These are phyloP conservation scores for Phytophthora lateralis DNA, from an alignment of 352 stramenopile species.

Conservation along the genomic window DNA sequence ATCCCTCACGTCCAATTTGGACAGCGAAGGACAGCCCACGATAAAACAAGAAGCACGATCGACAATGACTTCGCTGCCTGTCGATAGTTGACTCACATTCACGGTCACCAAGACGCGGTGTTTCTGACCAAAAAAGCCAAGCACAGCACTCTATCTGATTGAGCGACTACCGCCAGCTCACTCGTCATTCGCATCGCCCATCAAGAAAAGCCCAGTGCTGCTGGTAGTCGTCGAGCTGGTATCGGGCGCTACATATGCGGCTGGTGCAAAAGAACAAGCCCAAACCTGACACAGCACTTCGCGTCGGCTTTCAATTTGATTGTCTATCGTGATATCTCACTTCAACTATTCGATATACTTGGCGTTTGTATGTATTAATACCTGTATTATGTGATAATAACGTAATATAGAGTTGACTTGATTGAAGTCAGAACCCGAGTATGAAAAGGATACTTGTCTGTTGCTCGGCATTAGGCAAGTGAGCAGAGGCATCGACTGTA, in stretches of 20 bases:
- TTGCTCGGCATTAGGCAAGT: conserved; percentile 15
- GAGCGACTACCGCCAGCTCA: too few species aligned
- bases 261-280: conserved; percentile 13
- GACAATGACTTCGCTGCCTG: conserved; percentile 17
- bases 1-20: conserved; percentile 1
- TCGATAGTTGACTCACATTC: conserved; percentile 9
- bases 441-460: conserved; percentile 13
- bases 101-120: conserved; percentile 1
- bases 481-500: not conserved
- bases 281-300: not conserved
- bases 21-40: conserved; percentile 15
- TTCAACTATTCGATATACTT: conserved; percentile 9
- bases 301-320: too few species aligned
- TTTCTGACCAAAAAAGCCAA: not conserved
- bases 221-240: not conserved
- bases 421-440: conserved; percentile 22
- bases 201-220: conserved; percentile 20
- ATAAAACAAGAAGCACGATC: conserved; percentile 14
- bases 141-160: too few species aligned
- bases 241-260: conserved; percentile 5
- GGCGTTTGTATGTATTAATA: not conserved
- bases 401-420: conserved; percentile 2
- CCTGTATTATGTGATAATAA: not conserved
- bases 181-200: too few species aligned
- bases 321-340: conserved; percentile 5